Evolutionary conservation across 2,329 filamentous ascomycete species (phyloP).

Genomic region (Paecilomyces sp.): DNA sequence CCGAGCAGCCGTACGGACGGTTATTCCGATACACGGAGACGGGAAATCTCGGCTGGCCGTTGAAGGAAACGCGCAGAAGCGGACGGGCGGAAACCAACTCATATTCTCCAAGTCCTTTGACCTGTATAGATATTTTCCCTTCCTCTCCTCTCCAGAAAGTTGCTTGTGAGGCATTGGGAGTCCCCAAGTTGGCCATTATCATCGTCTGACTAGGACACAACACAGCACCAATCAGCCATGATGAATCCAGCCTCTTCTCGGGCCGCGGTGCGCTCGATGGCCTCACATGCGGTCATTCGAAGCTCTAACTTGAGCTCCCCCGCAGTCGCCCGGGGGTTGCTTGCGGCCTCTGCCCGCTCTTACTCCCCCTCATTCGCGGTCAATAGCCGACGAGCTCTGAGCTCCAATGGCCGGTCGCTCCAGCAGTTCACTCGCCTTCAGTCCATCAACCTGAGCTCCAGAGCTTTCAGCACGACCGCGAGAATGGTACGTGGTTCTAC

Average conservation of each 20-base stretch:
- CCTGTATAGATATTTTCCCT: not conserved
- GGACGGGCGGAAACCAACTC: not conserved
- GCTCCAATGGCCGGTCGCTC: slow-evolving; percentile 21
- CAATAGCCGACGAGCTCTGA: slow-evolving; percentile 19
- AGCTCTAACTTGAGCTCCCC: slow-evolving; percentile 16
- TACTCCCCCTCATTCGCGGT: slow-evolving; percentile 17
- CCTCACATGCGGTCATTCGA: slow-evolving; percentile 25
- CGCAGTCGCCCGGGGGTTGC: slow-evolving; percentile 24
- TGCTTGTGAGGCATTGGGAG: not conserved
- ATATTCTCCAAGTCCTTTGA: not conserved
- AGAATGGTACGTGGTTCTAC: slow-evolving; percentile 26
- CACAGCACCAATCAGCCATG: slow-evolving; percentile 17
- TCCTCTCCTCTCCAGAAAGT: not conserved
- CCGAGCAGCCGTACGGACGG: not conserved
- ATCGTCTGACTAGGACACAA: not conserved
- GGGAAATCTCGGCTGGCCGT: not conserved
- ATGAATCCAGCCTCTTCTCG: slow-evolving; percentile 25
- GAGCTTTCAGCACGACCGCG: slow-evolving; percentile 30
- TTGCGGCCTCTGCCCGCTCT: slow-evolving; percentile 11
- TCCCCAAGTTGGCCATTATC: not conserved
- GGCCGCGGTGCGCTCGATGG: slow-evolving; percentile 32
- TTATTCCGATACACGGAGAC: not conserved
- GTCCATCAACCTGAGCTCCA: slow-evolving; percentile 24
- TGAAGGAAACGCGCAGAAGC: not conserved
- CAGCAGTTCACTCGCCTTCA: slow-evolving; percentile 31